A percentile compares a stretch with the other conserved stretches of the same genome.
phyloP scores from a whole-genome alignment of 1,284 basidiomycete species.

The Agaricales sp. region DNA sequence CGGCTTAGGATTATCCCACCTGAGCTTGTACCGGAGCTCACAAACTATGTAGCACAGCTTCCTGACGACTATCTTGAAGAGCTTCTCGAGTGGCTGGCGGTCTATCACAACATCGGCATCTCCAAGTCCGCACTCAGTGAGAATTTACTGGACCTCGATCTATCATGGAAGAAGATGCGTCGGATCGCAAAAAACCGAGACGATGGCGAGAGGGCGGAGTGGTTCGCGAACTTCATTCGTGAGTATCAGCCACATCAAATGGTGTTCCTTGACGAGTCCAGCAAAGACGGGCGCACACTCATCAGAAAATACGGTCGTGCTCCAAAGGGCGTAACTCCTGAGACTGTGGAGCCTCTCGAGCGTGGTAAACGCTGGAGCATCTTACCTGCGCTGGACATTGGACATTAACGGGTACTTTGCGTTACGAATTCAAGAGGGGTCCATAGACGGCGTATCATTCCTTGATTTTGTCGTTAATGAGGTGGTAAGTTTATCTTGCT shows the following conservation, averaged over 20 bases:
- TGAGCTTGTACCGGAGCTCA: slow-evolving; percentile 6
- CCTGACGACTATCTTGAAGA: slow-evolving; percentile 16
- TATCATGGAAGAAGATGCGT: slow-evolving; percentile 14
- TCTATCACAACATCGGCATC: slow-evolving; percentile 15
- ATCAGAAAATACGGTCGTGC: slow-evolving; percentile 17
- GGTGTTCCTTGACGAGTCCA: slow-evolving; percentile 19
- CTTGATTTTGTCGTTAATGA: slow-evolving; percentile 5
- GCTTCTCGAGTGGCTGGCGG: slow-evolving; percentile 16
- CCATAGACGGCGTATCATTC: slow-evolving; percentile 8
- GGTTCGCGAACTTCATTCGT: slow-evolving; percentile 12
- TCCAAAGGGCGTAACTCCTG: slow-evolving; percentile 8
- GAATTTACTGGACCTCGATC: slow-evolving; percentile 13
- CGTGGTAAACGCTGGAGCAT: slow-evolving; percentile 16
- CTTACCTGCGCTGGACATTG: slow-evolving; percentile 16
- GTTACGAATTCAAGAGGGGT: slow-evolving; percentile 16
- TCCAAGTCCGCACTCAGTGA: slow-evolving; percentile 15
- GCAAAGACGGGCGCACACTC: slow-evolving; percentile 20
- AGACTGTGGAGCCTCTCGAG: slow-evolving; percentile 6
- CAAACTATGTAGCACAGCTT: not conserved
- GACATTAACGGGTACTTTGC: slow-evolving; percentile 19
- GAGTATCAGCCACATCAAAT: slow-evolving; percentile 15
- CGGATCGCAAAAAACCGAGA: slow-evolving; percentile 13
- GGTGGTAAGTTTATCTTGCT: slow-evolving; percentile 4
- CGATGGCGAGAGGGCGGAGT: slow-evolving; percentile 12
- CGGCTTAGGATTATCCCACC: slow-evolving; percentile 25